phyloP scores from a whole-genome alignment of 2,329 filamentous ascomycete species.

The Microcera coccophila region DNA sequence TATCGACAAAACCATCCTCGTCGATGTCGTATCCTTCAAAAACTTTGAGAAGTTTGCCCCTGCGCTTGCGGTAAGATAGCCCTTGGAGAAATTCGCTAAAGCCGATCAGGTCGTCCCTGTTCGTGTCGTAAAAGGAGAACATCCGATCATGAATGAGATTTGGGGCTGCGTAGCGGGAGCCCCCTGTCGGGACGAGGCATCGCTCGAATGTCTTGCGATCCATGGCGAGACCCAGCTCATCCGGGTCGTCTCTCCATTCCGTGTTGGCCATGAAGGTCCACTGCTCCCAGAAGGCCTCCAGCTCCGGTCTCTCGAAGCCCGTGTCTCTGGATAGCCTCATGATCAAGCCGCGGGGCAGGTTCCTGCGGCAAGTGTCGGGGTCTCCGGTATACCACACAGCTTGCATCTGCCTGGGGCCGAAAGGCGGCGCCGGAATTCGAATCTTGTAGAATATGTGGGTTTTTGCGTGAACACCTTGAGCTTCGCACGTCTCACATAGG shows the following conservation, averaged over 20 bases:
- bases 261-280: conserved; percentile 91
- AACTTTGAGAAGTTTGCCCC: conserved; percentile 67
- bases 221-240: conserved; percentile 75
- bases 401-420: conserved; percentile 75
- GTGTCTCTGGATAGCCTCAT: conserved; percentile 67
- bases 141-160: conserved; percentile 94
- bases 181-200: conserved; percentile 81
- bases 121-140: conserved; percentile 94
- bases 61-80: conserved; percentile 64
- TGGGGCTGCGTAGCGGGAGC: conserved; percentile 70
- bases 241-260: conserved; percentile 77
- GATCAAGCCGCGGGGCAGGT: conserved; percentile 64
- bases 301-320: conserved; percentile 76
- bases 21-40: conserved; percentile 92
- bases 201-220: conserved; percentile 90
- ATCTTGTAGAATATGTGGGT: conserved; percentile 98
- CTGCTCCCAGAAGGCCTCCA: conserved; percentile 94
- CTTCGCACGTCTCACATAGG: conserved; percentile 89
- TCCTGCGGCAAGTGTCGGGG: conserved; percentile 65
- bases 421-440: conserved; percentile 79
- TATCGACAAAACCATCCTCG: conserved; percentile 76
- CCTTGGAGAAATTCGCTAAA: conserved; percentile 90
- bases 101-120: conserved; percentile 81
- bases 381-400: conserved; percentile 87
- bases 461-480: conserved; percentile 71